Evolutionary conservation across 495 filamentous ascomycete genomes (phyloP), one percentile per base, ranked within the genome.

Genomic region (Penicillium crystallinum): DNA sequence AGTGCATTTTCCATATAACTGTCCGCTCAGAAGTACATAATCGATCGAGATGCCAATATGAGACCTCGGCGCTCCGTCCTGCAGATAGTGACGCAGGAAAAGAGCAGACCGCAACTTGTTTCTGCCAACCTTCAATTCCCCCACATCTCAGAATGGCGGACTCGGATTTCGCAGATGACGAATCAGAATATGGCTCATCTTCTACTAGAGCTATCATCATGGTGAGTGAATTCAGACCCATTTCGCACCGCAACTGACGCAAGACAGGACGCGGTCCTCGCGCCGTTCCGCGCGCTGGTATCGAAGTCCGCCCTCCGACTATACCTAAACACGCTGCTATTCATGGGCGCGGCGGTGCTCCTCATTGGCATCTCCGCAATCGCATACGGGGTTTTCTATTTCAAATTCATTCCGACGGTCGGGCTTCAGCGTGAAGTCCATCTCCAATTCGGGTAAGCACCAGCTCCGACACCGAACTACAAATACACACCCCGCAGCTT

Each of bases 331-430:
- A 81, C 81, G n/a, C 54, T 81, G 10, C 71, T 95, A 22, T 79
- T 90, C 59, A 60, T 81, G 44, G 60, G 72, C 22, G 77, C 84
- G 1, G 80, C 78, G 11, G 25, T 80, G 7, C 57, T 79, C 31
- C 77, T 96, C 35, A 64, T 88, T 25, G 78, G 71, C 17, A 64
- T 89, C 18, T 83, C 90, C 2, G 73, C 77, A 2, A 46, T 85
- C 19, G 84, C 83, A 6, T 96, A 96, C 64, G 71, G 77, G 15
- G 59, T 88, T 8, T 93, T 96, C 66, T 97, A 96, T 74, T 77
- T 81, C 63, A 80, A 80, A 53, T 90, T 88, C 66, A 83, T 98
- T 29, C 93, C 93, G 1, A 82, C 86, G 38, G 70, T 83, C 30
- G 78, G 80, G 42, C 75, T 86, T 33, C 76, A 82, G 21, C 77